Conservation (phyloP, 768 basidiomycete genomes). For the Termitomyces sp. region DNA sequence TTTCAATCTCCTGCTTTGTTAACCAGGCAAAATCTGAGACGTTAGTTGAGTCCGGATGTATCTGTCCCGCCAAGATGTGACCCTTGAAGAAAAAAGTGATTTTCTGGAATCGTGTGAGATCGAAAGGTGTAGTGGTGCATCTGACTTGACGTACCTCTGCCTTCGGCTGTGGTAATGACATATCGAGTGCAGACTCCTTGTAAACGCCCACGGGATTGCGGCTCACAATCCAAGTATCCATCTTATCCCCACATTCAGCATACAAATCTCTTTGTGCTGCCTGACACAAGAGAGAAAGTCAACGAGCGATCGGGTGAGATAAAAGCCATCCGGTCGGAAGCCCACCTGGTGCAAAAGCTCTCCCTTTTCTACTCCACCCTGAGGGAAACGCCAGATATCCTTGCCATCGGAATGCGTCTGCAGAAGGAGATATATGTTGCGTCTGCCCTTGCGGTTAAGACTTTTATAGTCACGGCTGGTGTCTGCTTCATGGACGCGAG, state of each 20-base stretch:
- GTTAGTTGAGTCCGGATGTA: slow-evolving; percentile 44
- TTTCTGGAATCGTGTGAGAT: slow-evolving; percentile 36
- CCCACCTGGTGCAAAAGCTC: slow-evolving; percentile 78
- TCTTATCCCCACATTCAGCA: slow-evolving; percentile 68
- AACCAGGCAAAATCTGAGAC: slow-evolving; percentile 88
- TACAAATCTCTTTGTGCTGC: slow-evolving; percentile 69
- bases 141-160: slow-evolving; percentile 31
- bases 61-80: slow-evolving; percentile 88
- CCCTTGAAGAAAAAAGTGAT: slow-evolving; percentile 89
- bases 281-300: slow-evolving; percentile 27
- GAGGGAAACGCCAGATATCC: slow-evolving; percentile 78
- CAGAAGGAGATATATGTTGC: slow-evolving; percentile 87
- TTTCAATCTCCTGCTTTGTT: slow-evolving; percentile 84
- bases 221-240: slow-evolving; percentile 95
- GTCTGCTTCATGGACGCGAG: slow-evolving; percentile 61
- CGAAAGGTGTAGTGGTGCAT: neutral
- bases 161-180: slow-evolving; percentile 18
- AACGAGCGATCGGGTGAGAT: neutral
- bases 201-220: slow-evolving; percentile 82
- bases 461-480: slow-evolving; percentile 55
- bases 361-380: slow-evolving; percentile 51
- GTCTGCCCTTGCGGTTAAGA: slow-evolving; percentile 75
- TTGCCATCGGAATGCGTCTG: slow-evolving; percentile 43
- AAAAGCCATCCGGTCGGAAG: neutral
- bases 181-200: slow-evolving; percentile 37